A percentile compares a stretch with the other conserved stretches of the same genome.
Evolutionary conservation across 805 yeast genomes (phyloP).

Genomic region (Hanseniaspora singularis): DNA sequence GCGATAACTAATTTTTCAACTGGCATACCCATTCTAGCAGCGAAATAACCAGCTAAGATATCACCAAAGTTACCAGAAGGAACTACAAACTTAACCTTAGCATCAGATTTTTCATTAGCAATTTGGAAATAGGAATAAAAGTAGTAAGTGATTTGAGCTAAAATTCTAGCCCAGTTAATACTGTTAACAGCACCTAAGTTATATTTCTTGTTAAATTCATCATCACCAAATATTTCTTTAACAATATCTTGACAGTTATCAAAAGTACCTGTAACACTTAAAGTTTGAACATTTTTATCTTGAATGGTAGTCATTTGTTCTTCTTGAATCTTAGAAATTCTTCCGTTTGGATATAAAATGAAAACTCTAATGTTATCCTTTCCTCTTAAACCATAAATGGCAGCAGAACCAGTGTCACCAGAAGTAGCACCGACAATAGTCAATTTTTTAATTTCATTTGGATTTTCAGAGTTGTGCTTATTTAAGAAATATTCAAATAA

Average conservation of each 20-base stretch:
- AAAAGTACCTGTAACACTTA: constrained; percentile 90
- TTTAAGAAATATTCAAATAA: constrained; percentile 81
- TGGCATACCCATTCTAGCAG: constrained; percentile 91
- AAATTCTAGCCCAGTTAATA: constrained; percentile 96
- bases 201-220: constrained; percentile 72
- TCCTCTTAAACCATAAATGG: constrained; percentile 93
- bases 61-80: constrained; percentile 99
- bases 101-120: constrained; percentile 30
- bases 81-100: constrained; percentile 69
- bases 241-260: constrained; percentile 98
- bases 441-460: constrained; percentile 57
- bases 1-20: constrained; percentile 78
- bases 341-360: constrained; percentile 91
- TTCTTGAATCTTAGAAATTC: constrained; percentile 96
- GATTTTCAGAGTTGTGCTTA: constrained; percentile 51
- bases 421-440: constrained; percentile 99
- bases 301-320: constrained; percentile 96
- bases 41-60: constrained; percentile 90
- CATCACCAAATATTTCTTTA: constrained; percentile 83
- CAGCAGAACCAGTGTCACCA: constrained; percentile 99
- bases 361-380: constrained; percentile 96
- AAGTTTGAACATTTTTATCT: constrained; percentile 85
- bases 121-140: constrained; percentile 82
- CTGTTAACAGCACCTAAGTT: constrained; percentile 97
- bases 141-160: constrained; percentile 95